phyloP scores from a whole-genome alignment of 495 filamentous ascomycete genomes.

The Podospora didyma region DNA sequence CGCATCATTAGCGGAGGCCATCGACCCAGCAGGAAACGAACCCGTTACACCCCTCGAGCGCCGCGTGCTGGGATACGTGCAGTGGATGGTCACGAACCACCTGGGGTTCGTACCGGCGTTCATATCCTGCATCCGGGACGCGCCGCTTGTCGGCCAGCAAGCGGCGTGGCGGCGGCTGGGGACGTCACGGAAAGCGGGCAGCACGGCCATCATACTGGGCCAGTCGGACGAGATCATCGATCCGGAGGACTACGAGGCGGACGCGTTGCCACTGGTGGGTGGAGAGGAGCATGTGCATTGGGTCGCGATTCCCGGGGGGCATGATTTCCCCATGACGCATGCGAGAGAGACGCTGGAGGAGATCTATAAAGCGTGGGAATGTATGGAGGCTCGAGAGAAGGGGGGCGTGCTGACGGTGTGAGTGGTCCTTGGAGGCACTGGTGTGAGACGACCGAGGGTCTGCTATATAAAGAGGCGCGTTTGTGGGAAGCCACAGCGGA shows the following conservation, averaged over 20 bases:
- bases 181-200: constrained; percentile 33
- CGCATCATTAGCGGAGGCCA: constrained; percentile 26
- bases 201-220: constrained; percentile 47
- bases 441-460: too few species aligned
- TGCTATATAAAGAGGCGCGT: too few species aligned
- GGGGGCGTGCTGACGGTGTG: not conserved
- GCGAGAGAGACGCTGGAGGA: constrained; percentile 31
- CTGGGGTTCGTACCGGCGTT: constrained; percentile 52
- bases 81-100: constrained; percentile 53
- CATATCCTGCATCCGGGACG: constrained; percentile 43
- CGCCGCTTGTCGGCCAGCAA: constrained; percentile 46
- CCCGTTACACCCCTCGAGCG: constrained; percentile 24
- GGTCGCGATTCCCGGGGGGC: constrained; percentile 41
- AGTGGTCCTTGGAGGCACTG: too few species aligned
- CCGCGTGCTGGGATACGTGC: constrained; percentile 29
- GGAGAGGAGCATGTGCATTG: constrained; percentile 37
- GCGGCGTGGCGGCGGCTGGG: constrained; percentile 45
- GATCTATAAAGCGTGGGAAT: constrained; percentile 40
- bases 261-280: constrained; percentile 35
- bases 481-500: too few species aligned
- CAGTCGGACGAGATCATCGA: constrained; percentile 47
- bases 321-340: constrained; percentile 51
- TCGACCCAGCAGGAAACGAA: constrained; percentile 18
- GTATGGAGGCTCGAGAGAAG: constrained; percentile 6
- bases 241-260: constrained; percentile 28